Conservation (phyloP, 2,329 filamentous ascomycete species). For the Ophiosphaerella narmari region DNA sequence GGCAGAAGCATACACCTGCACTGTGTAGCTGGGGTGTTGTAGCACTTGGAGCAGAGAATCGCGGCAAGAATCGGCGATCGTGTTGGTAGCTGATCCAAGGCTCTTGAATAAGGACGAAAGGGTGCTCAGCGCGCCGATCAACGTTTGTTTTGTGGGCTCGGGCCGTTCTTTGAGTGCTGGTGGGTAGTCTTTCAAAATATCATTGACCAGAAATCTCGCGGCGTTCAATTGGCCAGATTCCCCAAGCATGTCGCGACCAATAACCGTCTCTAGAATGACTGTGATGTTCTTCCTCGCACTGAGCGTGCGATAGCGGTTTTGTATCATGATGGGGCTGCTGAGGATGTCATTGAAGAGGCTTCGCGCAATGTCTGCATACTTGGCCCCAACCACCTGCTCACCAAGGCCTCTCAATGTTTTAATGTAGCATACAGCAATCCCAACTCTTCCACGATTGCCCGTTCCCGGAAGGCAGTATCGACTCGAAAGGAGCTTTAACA, state of each 20-base stretch:
- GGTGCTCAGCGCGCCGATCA: constrained; percentile 79
- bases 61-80: constrained; percentile 79
- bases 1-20: constrained; percentile 86
- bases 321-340: constrained; percentile 72
- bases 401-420: constrained; percentile 78
- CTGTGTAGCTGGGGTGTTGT: constrained; percentile 93
- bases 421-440: constrained; percentile 85
- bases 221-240: constrained; percentile 87
- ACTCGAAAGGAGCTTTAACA: constrained; percentile 76
- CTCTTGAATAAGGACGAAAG: constrained; percentile 77
- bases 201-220: constrained; percentile 80
- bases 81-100: constrained; percentile 79
- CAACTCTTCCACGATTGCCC: constrained; percentile 78
- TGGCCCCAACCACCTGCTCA: constrained; percentile 78
- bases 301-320: constrained; percentile 86
- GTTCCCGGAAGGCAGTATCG: constrained; percentile 82
- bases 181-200: constrained; percentile 91
- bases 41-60: constrained; percentile 88
- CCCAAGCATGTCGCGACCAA: constrained; percentile 80
- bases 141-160: constrained; percentile 84
- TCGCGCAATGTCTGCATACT: constrained; percentile 80
- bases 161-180: constrained; percentile 83
- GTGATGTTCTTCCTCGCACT: constrained; percentile 84
- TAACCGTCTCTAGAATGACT: constrained; percentile 79
- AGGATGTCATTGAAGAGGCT: constrained; percentile 82